Evolutionary conservation across 2,329 filamentous ascomycete genomes (phyloP).

Genomic region (Neopestalotiopsis sp.): DNA sequence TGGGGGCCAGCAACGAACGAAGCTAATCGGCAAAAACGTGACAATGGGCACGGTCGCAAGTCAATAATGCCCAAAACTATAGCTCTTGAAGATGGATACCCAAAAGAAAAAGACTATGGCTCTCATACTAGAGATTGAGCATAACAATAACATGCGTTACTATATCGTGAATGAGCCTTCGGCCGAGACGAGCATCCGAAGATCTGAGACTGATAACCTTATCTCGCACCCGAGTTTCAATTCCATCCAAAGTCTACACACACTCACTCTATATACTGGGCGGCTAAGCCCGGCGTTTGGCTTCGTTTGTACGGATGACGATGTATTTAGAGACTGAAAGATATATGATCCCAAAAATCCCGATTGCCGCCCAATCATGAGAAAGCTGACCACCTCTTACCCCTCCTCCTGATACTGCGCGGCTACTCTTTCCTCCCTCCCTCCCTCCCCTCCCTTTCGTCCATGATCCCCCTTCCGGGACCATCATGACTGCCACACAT

Average conservation of each 20-base stretch:
- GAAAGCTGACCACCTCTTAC: neutral
- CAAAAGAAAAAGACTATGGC: neutral
- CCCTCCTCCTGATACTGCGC: slow-evolving; percentile 15
- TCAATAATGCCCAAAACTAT: neutral
- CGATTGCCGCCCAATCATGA: neutral
- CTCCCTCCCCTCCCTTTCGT: neutral
- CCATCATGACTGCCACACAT: slow-evolving; percentile 4
- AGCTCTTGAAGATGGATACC: no score
- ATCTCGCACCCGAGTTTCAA: neutral
- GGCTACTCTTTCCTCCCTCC: neutral
- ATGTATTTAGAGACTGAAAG: neutral
- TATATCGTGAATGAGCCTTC: neutral
- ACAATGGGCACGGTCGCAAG: neutral
- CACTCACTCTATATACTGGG: neutral
- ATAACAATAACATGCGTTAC: neutral
- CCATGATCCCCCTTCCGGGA: neutral
- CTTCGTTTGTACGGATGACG: no score
- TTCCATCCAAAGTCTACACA: neutral
- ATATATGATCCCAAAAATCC: neutral
- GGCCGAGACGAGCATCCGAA: neutral
- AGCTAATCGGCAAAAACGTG: neutral
- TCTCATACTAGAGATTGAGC: neutral
- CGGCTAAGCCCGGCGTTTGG: no score
- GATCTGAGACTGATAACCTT: slow-evolving; percentile 3
- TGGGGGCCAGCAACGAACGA: no score